Evolutionary conservation across 305 asterid species (phyloP).

Genomic region (Coffea humblotiana): DNA sequence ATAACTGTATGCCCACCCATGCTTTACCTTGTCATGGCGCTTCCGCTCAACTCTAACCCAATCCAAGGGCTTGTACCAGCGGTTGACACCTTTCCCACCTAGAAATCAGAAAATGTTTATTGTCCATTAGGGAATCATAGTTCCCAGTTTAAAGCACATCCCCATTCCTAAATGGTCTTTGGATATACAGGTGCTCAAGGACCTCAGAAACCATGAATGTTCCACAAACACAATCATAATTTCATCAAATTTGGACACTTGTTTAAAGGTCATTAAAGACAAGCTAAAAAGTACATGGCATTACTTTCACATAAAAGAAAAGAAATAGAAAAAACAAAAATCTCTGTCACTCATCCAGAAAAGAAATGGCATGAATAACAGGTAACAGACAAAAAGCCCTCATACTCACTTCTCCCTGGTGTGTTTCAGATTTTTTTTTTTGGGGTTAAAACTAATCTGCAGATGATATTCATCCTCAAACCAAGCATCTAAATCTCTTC

Average conservation of each 20-base stretch:
- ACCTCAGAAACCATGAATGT: neutral
- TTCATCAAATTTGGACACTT: neutral
- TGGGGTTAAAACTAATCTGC: too few species aligned
- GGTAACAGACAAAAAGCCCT: neutral
- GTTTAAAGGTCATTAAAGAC: neutral
- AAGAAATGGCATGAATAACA: too few species aligned
- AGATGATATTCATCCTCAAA: too few species aligned
- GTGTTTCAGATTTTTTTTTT: too few species aligned
- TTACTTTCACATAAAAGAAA: too few species aligned
- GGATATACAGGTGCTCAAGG: neutral
- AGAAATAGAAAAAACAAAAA: too few species aligned
- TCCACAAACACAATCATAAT: neutral
- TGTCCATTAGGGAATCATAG: neutral
- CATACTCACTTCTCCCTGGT: neutral
- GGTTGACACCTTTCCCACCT: conserved; percentile 87
- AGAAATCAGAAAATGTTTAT: conserved; percentile 1
- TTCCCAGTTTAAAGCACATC: neutral
- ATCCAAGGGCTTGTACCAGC: conserved; percentile 53
- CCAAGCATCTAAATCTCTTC: too few species aligned
- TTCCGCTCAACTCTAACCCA: conserved; percentile 75
- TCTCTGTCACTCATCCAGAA: neutral
- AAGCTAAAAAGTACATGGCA: neutral
- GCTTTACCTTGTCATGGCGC: conserved; percentile 74
- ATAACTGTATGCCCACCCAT: neutral
- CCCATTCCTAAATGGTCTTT: neutral